phyloP scores from a whole-genome alignment of 306 rosid species.

The Sechiopsis laciniata region DNA sequence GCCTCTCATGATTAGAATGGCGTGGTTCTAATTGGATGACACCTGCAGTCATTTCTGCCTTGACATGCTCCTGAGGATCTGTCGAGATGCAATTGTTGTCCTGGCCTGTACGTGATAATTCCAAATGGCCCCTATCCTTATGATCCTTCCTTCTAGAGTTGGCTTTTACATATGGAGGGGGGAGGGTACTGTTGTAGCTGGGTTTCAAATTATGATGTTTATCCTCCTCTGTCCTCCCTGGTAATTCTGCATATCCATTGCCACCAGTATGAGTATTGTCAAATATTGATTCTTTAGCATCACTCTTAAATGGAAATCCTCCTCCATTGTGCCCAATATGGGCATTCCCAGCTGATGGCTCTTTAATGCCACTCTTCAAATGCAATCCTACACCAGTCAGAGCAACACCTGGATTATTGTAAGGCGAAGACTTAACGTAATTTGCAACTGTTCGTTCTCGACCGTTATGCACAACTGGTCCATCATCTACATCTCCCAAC shows the following conservation, averaged over 20 bases:
- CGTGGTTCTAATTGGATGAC: constrained; percentile 37
- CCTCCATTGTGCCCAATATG: constrained; percentile 29
- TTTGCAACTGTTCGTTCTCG: constrained; percentile 36
- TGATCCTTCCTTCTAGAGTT: constrained; percentile 44
- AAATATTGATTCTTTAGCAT: constrained; percentile 35
- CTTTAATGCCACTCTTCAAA: constrained; percentile 34
- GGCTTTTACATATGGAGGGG: constrained; percentile 83
- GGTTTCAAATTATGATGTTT: constrained; percentile 48
- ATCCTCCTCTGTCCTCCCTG: constrained; percentile 41
- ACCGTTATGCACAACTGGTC: constrained; percentile 33
- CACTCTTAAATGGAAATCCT: constrained; percentile 33
- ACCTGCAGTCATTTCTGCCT: constrained; percentile 37
- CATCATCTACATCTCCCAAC: constrained; percentile 37
- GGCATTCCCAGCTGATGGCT: constrained; percentile 36
- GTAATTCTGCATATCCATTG: constrained; percentile 28
- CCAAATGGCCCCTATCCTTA: constrained; percentile 28
- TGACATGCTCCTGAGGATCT: constrained; percentile 38
- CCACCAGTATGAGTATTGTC: constrained; percentile 29
- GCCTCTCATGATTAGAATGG: constrained; percentile 46
- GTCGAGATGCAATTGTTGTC: constrained; percentile 26
- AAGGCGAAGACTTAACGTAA: constrained; percentile 31
- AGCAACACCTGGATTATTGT: constrained; percentile 35
- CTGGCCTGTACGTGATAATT: constrained; percentile 27
- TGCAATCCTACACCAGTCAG: constrained; percentile 30
- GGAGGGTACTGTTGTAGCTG: constrained; percentile 43